Base-by-base conservation (phyloP, 2,329 filamentous ascomycete genomes). In the Aspergillus pseudoglaucus region DNA sequence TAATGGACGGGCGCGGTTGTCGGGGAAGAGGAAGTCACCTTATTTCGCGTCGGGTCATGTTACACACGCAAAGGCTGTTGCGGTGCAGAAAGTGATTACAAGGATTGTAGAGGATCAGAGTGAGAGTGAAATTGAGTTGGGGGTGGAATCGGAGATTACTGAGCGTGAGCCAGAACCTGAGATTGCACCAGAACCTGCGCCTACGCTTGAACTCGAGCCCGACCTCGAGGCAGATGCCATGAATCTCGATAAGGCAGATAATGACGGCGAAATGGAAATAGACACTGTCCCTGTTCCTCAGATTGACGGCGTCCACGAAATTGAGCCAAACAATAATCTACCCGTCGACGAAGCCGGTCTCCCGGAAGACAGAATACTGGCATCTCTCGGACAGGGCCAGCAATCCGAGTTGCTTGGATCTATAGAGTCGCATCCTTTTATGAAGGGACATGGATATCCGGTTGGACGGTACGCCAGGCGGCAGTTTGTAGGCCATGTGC, bases 401-500 rank as follows among this genome's bases (percentile, higher is more conserved):
- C 48, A 51, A 10, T 35, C 53, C 2, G 20, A 47, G 3, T 25
- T 62, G 20, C 32, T 60, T 7, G 17, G 42, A 3, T 59, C 52
- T 15, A 53, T 63, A 37, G 44, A 17, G 9, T 40, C 17, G 3
- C 56, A 61, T 33, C 39, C 50, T 2, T 60, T 63, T 37, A 49
- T 61, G 49, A 32, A 38, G 1, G 33, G 47, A 14, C 37, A 37
- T 3, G 44, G 47, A n/a, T 52, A 55, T 25, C 53, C 57, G 7
- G 56, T 59, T 1, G 17, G 22, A 6, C 52, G 49, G 4, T 55
- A 54, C n/a, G 51, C 45, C 14, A 50, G 60, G 15, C 45, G 45
- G 5, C 47, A 41, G 6, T 66, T 64, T 12, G 42, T 51, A 5
- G 15, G 15, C 0, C 53, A 62, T 15, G n/a, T 65, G 4, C 50